Conservation (phyloP, 768 basidiomycete genomes). For the Leccinum subtestaceum region DNA sequence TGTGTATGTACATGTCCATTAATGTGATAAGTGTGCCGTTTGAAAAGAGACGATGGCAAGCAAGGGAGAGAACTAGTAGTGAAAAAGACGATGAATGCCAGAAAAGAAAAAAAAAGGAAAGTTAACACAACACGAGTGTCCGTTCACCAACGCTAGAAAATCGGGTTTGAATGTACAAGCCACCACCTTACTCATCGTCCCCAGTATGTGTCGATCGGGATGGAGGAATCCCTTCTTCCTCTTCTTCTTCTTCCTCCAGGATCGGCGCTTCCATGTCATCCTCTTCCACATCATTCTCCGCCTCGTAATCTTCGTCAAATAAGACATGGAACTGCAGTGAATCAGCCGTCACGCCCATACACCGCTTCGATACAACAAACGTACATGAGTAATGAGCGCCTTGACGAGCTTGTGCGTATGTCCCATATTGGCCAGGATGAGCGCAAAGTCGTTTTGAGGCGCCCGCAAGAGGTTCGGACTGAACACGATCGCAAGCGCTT, state of each 20-base stretch:
- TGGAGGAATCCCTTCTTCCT: conserved; percentile 37
- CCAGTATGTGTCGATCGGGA: conserved; percentile 24
- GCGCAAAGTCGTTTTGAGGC: conserved; percentile 73
- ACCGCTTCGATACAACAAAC: conserved; percentile 26
- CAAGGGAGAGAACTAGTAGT: neutral
- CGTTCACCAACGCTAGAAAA: conserved; percentile 12
- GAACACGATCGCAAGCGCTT: conserved; percentile 82
- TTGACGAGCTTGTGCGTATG: conserved; percentile 74
- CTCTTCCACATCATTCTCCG: conserved; percentile 54
- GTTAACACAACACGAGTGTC: conserved; percentile 28
- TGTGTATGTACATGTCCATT: conserved; percentile 30
- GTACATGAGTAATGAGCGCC: conserved; percentile 70
- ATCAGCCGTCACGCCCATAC: neutral
- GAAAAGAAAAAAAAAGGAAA: neutral
- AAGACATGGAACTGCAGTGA: conserved; percentile 55
- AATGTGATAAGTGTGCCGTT: conserved; percentile 29
- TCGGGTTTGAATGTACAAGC: conserved; percentile 9
- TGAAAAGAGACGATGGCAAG: conserved; percentile 1
- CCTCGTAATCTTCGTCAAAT: conserved; percentile 69
- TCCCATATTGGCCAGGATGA: conserved; percentile 80
- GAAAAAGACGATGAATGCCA: conserved; percentile 3
- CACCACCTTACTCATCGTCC: conserved; percentile 21
- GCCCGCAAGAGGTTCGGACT: conserved; percentile 78
- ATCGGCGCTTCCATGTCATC: conserved; percentile 67
- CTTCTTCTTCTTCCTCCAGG: conserved; percentile 63